Base-by-base conservation (phyloP, 2,329 filamentous ascomycete species). In the Fusarium robinianum region DNA sequence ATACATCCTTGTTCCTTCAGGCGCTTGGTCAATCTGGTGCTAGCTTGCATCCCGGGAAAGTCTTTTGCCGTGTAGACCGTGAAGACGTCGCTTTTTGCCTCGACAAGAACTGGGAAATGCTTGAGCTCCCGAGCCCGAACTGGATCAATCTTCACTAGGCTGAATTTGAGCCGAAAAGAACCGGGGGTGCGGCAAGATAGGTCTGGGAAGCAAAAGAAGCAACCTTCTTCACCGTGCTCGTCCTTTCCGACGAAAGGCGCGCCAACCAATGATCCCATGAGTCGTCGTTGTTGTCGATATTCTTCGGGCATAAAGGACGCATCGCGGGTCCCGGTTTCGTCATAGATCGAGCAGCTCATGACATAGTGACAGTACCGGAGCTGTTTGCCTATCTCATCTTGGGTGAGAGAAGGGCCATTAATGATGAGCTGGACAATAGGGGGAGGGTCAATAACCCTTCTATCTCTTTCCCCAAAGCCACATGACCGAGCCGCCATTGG, bases 151-250 rank as follows among this genome's bases (percentile, higher is more conserved):
- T 87, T 79, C 61, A 90, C 81, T 15, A 92, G 74, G 24, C 81
- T 81, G 65, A 94, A 92, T 32, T 81, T 82, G 41, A 94, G 76
- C 12, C 86, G 77, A 66, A 88, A 94, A n/a, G 74, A 74, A 14
- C 88, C 88, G 1, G 88, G 83, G 0, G 85, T 90, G 22, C 88
- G 80, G 63, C 87, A 90, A 4, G 86, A 90, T 14, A 94, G 74
- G 63, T 94, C 88, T 0, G 87, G 85, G 63, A 94, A 94, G 64
- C 87, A 89, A 67, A 92, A 94, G 73, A 92, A 94, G 61, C 85
- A 90, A 2, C 88, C 88, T 51, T 90, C 85, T 15, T 80, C 68
- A 39, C 83, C 81, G 39, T 83, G 75, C 60, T 92, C 87, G 63
- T 94, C 88, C 40, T 80, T 76, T 6, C 87, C 88, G 5, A 88